These are phyloP conservation scores for Lactuca saligna DNA, from an alignment of 129 eudicot species.

Conservation along the genomic window DNA sequence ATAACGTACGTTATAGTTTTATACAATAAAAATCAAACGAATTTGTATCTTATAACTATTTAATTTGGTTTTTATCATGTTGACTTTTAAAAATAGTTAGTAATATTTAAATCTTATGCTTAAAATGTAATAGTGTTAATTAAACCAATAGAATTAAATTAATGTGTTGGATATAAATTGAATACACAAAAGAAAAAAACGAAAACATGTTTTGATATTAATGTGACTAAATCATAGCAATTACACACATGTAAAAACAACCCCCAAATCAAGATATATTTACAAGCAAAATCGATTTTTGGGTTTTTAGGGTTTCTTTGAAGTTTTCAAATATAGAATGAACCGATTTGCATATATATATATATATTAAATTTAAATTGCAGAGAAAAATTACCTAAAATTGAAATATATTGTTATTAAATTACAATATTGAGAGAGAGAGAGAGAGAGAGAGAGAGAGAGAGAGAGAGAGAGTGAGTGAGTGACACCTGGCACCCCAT, in stretches of 20 bases:
- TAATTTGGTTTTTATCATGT: neutral
- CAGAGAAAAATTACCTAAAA: too few species aligned
- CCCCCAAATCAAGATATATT: too few species aligned
- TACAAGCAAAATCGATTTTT: too few species aligned
- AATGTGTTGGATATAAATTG: neutral
- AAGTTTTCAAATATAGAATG: too few species aligned
- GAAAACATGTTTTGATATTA: neutral
- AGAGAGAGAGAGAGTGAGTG: conserved; percentile 1
- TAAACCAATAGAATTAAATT: neutral
- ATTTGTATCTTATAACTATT: neutral
- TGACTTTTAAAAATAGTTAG: too few species aligned
- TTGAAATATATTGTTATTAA: too few species aligned
- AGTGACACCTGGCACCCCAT: conserved; percentile 96
- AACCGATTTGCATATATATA: too few species aligned
- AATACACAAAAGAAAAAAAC: too few species aligned
- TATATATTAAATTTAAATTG: too few species aligned
- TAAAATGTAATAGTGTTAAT: neutral
- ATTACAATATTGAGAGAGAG: too few species aligned
- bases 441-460: conserved; percentile 1
- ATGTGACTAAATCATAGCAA: neutral
- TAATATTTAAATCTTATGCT: too few species aligned
- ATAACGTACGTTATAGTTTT: neutral
- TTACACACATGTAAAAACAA: neutral
- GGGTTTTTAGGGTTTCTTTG: too few species aligned
- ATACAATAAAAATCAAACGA: neutral